Evolutionary conservation across 2,329 filamentous ascomycete species (phyloP), one percentile per base, ranked within the genome.

Genomic region (Tricladium varicosporioides): DNA sequence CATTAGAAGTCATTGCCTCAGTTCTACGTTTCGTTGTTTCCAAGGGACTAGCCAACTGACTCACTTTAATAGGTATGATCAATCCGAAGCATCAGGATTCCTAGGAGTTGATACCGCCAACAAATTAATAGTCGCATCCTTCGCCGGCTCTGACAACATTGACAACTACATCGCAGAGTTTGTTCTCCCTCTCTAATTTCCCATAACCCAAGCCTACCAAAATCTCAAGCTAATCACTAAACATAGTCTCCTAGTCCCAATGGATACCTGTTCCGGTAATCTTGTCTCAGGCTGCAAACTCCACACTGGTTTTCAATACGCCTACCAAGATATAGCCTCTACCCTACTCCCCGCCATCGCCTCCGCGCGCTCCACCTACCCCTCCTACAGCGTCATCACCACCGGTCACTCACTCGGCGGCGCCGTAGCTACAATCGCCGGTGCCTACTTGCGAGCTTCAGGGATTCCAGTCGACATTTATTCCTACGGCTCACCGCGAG

Each of bases 291-390:
- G 56, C 40, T 61, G 62, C 46, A 62, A 72, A 22, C 73, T 81
- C 2, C 82, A 86, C 71, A 61, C 69, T 2, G 86, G 86, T 53
- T 89, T 89, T 74, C 73, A 74, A 63, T 69, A 69, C n/a, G 78
- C 81, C 44, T 89, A 83, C 82, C 60, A 71, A 10, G 83, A 86
- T 59, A 76, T 86, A 16, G 65, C 74, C 27, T 4, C 10, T 14
- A 15, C 33, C 18, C 40, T 33, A 2, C 7, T 42, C 7, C 13
- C 18, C 10, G 56, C 65, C 1, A 52, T 70, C 7, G 53, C 50
- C 10, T 19, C 56, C 2, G 52, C 63, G 10, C 48, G 59, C 9
- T 56, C 53, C 2, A 48, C 53, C 13, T 69, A 67, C 51, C 58
- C 53, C 19, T 48, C 67, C 18, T 71, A 68, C 55, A 57, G 51